Conservation (phyloP, 164 flowering plant genomes). For the Buxus sempervirens region DNA sequence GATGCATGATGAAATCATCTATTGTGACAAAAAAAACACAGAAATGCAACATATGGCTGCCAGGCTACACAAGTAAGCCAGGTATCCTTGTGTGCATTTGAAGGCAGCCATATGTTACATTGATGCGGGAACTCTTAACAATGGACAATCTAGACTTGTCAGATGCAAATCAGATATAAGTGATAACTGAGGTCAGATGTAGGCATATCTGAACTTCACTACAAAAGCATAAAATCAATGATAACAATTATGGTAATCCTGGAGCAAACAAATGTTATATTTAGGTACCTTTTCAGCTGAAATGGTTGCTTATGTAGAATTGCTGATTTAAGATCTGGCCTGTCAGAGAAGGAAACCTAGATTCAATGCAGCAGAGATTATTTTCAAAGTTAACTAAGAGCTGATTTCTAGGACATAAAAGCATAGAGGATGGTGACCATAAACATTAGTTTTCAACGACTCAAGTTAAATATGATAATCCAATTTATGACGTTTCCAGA, state of each 20-base stretch:
- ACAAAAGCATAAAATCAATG: background rate
- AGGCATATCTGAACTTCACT: background rate
- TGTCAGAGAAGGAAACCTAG: slow-evolving; percentile 66
- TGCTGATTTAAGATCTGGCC: slow-evolving; percentile 51
- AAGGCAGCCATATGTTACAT: no score
- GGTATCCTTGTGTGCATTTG: no score
- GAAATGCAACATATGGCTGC: no score
- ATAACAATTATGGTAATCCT: background rate
- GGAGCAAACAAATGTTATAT: background rate
- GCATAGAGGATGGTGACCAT: no score
- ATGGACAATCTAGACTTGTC: background rate
- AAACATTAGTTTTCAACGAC: no score
- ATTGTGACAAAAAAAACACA: no score
- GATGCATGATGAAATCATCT: no score
- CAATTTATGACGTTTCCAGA: background rate
- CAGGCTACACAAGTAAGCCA: no score
- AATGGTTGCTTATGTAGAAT: slow-evolving; percentile 54
- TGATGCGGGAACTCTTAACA: no score
- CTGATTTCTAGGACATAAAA: background rate
- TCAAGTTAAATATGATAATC: background rate
- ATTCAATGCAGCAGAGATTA: slow-evolving; percentile 9
- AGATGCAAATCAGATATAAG: background rate
- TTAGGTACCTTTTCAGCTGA: slow-evolving; percentile 37
- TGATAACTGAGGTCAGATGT: background rate
- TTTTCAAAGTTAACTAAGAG: background rate